A percentile compares a stretch with the other conserved stretches of the same genome.
Conservation (phyloP, 2,329 filamentous ascomycete species). For the Penicillium sp. region DNA sequence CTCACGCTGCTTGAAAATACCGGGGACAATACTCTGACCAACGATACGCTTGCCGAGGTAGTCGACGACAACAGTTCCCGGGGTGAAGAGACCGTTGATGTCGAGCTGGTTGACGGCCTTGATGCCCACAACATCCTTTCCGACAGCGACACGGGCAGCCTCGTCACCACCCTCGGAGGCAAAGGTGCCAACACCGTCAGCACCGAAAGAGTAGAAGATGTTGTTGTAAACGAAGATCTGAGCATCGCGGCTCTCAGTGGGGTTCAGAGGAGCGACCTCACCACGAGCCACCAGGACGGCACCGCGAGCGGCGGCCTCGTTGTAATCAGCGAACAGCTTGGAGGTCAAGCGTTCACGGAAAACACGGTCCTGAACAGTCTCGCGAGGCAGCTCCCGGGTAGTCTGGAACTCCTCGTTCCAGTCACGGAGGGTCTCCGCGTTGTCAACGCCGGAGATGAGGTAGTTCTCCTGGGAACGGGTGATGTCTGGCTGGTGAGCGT, state of each 20-base stretch:
- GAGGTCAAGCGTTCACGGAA: slow-evolving; percentile 89
- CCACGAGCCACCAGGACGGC: slow-evolving; percentile 86
- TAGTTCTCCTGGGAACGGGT: slow-evolving; percentile 88
- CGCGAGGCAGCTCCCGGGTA: slow-evolving; percentile 84
- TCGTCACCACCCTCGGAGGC: slow-evolving; percentile 93
- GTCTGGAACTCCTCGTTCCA: slow-evolving; percentile 99
- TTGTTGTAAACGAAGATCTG: slow-evolving; percentile 99
- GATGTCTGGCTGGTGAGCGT: slow-evolving; percentile 69
- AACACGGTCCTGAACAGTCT: slow-evolving; percentile 87
- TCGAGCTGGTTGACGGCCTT: slow-evolving; percentile 94
- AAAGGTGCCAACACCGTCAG: slow-evolving; percentile 94
- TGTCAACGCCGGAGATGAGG: slow-evolving; percentile 80
- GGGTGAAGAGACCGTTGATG: slow-evolving; percentile 86
- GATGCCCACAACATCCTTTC: slow-evolving; percentile 91
- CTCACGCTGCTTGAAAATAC: slow-evolving; percentile 97
- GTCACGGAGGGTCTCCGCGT: slow-evolving; percentile 85
- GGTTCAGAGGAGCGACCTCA: slow-evolving; percentile 87
- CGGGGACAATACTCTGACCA: slow-evolving; percentile 93
- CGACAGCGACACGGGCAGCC: slow-evolving; percentile 86
- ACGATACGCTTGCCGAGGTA: slow-evolving; percentile 96
- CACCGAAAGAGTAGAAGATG: slow-evolving; percentile 97
- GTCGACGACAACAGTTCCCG: slow-evolving; percentile 90
- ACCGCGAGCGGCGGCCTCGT: slow-evolving; percentile 83
- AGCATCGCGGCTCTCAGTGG: slow-evolving; percentile 81
- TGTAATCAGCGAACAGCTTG: slow-evolving; percentile 96